Conservation (phyloP, 2,329 filamentous ascomycete genomes). For the Pestalotiopsis sp. region DNA sequence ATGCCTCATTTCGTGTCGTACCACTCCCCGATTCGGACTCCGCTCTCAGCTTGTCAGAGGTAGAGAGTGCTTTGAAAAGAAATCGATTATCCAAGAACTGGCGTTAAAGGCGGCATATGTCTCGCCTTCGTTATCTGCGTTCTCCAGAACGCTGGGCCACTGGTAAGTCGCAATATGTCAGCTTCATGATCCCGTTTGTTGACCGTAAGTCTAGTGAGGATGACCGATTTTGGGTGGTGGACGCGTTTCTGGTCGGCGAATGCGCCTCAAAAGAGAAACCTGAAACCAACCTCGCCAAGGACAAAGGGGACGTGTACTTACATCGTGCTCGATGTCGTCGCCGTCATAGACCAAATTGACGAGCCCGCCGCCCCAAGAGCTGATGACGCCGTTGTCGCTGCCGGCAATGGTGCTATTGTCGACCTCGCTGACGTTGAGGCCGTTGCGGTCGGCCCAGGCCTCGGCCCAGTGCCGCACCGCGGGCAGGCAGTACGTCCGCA, state of each 20-base stretch:
- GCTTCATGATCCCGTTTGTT: not conserved
- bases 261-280: not conserved
- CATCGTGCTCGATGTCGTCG: slow-evolving; percentile 13
- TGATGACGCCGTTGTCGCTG: slow-evolving; percentile 5
- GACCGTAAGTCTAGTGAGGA: not conserved
- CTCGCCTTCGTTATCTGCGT: slow-evolving; percentile 11
- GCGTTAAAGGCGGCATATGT: slow-evolving; percentile 11
- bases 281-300: not conserved
- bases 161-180: not conserved
- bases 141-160: slow-evolving; percentile 12
- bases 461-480: slow-evolving; percentile 37
- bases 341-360: slow-evolving; percentile 15
- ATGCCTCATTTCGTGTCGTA: not conserved
- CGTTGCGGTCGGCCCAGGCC: slow-evolving; percentile 36
- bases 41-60: not conserved
- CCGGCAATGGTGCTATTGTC: slow-evolving; percentile 6
- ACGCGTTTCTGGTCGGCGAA: no score
- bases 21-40: not conserved
- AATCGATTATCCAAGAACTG: slow-evolving; percentile 10
- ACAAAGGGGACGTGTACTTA: not conserved
- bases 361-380: slow-evolving; percentile 2
- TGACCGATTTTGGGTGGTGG: no score
- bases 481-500: slow-evolving; percentile 39
- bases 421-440: slow-evolving; percentile 6
- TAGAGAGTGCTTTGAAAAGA: slow-evolving; percentile 6